Evolutionary conservation across 169 alveolate species (phyloP).

Genomic region (Plasmodium coatneyi): DNA sequence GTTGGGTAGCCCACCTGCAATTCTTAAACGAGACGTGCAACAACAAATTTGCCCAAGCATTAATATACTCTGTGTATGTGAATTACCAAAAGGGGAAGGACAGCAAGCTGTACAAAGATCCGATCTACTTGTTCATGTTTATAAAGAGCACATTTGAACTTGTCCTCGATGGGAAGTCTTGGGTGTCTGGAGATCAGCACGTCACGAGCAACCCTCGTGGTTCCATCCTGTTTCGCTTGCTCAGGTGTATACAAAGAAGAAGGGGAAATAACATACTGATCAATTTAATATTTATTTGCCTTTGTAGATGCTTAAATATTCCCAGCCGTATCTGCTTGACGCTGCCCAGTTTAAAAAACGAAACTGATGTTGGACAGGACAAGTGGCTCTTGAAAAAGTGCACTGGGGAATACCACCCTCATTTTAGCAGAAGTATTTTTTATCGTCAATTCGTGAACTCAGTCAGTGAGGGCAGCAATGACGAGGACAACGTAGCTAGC

Average conservation of each 20-base stretch:
- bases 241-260: slow-evolving; percentile 44
- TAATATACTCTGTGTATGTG: slow-evolving; percentile 63
- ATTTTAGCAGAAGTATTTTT: slow-evolving; percentile 31
- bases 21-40: slow-evolving; percentile 50
- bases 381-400: slow-evolving; percentile 24
- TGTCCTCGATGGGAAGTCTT: slow-evolving; percentile 7
- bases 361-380: neutral
- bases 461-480: neutral
- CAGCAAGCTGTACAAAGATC: slow-evolving; percentile 47
- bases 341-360: slow-evolving; percentile 15
- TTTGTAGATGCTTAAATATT: slow-evolving; percentile 57
- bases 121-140: slow-evolving; percentile 52
- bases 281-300: slow-evolving; percentile 34
- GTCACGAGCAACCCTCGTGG: slow-evolving; percentile 22
- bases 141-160: slow-evolving; percentile 23
- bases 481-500: neutral
- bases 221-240: slow-evolving; percentile 26
- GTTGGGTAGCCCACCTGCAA: slow-evolving; percentile 40
- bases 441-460: slow-evolving; percentile 9
- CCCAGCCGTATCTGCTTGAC: slow-evolving; percentile 72
- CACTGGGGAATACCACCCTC: neutral
- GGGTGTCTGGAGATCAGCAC: slow-evolving; percentile 34
- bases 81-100: slow-evolving; percentile 16
- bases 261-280: slow-evolving; percentile 38
- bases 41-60: slow-evolving; percentile 29